phyloP scores from a whole-genome alignment of 768 basidiomycete species.

The Lactarius akahatsu region DNA sequence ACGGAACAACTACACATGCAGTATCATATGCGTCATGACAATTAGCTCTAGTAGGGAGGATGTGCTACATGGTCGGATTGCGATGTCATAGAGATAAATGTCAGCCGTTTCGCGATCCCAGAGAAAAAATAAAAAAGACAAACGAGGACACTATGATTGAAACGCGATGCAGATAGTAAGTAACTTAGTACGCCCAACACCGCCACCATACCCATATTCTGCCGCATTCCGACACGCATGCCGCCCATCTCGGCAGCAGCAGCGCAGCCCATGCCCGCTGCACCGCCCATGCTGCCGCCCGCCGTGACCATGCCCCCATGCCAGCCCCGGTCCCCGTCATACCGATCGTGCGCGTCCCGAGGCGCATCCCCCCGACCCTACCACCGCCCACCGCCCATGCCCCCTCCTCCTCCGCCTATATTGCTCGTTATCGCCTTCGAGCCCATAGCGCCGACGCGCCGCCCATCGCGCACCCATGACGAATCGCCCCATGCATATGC shows the following conservation, averaged over 20 bases:
- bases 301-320: constrained; percentile 32
- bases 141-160: not conserved
- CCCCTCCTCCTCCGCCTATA: constrained; percentile 41
- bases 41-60: not conserved
- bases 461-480: constrained; percentile 39
- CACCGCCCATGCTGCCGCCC: constrained; percentile 29
- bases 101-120: not conserved
- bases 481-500: constrained; percentile 41
- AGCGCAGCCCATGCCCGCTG: constrained; percentile 23
- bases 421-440: constrained; percentile 13
- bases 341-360: constrained; percentile 33
- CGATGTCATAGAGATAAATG: not conserved
- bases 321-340: constrained; percentile 16
- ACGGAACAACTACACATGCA: not conserved
- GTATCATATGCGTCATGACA: not conserved
- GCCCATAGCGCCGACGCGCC: constrained; percentile 59
- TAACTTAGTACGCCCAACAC: not conserved
- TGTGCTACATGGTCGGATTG: not conserved
- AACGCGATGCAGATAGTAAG: not conserved
- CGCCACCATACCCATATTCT: too few species aligned
- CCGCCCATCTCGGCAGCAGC: too few species aligned
- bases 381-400: constrained; percentile 32
- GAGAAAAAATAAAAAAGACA: not conserved
- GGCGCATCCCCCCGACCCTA: constrained; percentile 34
- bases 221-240: too few species aligned